Percentiles rank a stretch among this genome's conserved stretches.
phyloP scores from a whole-genome alignment of 148 eudicot genomes.

The Cornus suecica region DNA sequence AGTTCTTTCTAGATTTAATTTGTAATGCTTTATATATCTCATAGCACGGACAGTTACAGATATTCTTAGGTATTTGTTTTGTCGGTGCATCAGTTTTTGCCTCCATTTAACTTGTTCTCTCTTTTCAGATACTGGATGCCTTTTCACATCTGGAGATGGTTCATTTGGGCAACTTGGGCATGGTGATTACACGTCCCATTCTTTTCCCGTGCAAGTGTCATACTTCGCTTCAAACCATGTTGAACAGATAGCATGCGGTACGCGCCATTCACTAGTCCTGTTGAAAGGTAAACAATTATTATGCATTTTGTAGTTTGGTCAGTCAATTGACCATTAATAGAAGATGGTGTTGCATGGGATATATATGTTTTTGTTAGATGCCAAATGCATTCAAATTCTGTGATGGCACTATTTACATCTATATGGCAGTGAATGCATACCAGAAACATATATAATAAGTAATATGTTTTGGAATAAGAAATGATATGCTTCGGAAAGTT shows the following conservation, averaged over 20 bases:
- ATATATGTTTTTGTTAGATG: no score
- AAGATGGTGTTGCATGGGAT: not conserved
- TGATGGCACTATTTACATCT: no score
- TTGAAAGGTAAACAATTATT: constrained; percentile 46
- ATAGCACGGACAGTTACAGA: not conserved
- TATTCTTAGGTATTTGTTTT: not conserved
- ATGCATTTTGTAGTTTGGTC: not conserved
- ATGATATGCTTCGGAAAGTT: not conserved
- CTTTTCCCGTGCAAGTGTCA: constrained; percentile 46
- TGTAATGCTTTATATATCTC: not conserved
- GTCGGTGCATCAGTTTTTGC: not conserved
- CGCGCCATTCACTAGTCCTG: constrained; percentile 86
- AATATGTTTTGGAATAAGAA: not conserved
- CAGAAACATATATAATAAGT: no score
- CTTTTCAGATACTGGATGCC: constrained; percentile 59
- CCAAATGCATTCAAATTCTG: no score
- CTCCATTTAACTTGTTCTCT: constrained; percentile 7
- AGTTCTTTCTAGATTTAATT: not conserved
- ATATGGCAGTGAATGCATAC: no score
- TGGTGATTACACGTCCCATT: constrained; percentile 58
- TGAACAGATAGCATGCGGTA: constrained; percentile 78
- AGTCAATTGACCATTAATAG: not conserved
- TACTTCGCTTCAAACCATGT: constrained; percentile 57
- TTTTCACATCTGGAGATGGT: constrained; percentile 96
- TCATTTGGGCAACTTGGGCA: constrained; percentile 98